Evolutionary conservation across 441 rosid genomes (phyloP).

Genomic region (Aquilaria agallochum): DNA sequence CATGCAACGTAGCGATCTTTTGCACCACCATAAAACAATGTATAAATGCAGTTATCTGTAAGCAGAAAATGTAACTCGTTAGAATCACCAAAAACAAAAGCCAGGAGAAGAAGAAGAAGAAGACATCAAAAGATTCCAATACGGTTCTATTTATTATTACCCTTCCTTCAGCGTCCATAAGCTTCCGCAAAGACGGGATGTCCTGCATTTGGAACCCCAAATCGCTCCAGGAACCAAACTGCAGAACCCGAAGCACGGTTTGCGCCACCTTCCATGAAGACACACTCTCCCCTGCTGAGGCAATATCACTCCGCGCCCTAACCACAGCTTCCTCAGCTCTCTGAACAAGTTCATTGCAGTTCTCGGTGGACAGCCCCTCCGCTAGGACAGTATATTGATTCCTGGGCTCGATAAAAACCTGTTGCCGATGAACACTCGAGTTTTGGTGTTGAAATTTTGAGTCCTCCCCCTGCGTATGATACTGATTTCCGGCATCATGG

Average conservation of each 20-base stretch:
- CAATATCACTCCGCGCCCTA: conserved; percentile 37
- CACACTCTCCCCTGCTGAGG: conserved; percentile 53
- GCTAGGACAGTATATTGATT: conserved; percentile 14
- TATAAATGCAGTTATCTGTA: conserved; percentile 86
- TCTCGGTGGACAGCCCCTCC: conserved; percentile 12
- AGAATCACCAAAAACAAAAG: conserved; percentile 1
- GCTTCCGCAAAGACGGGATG: conserved; percentile 60
- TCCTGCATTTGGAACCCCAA: conserved; percentile 75
- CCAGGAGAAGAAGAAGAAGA: not conserved
- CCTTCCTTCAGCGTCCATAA: conserved; percentile 73
- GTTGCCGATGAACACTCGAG: not conserved
- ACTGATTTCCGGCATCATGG: conserved; percentile 2
- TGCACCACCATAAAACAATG: conserved; percentile 87
- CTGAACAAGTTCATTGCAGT: conserved; percentile 28
- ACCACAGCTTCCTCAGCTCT: conserved; percentile 42
- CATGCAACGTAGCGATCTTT: conserved; percentile 71
- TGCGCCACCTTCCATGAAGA: conserved; percentile 63
- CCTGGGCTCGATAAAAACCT: not conserved
- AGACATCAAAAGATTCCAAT: not conserved
- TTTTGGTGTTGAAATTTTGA: conserved; percentile 15
- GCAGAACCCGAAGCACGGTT: conserved; percentile 38
- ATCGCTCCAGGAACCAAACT: conserved; percentile 71
- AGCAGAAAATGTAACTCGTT: conserved; percentile 2
- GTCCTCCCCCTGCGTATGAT: conserved; percentile 13
- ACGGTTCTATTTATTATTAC: conserved; percentile 23